Conservation (phyloP, 140 eudicot species). For the Ambrosia hybrid region DNA sequence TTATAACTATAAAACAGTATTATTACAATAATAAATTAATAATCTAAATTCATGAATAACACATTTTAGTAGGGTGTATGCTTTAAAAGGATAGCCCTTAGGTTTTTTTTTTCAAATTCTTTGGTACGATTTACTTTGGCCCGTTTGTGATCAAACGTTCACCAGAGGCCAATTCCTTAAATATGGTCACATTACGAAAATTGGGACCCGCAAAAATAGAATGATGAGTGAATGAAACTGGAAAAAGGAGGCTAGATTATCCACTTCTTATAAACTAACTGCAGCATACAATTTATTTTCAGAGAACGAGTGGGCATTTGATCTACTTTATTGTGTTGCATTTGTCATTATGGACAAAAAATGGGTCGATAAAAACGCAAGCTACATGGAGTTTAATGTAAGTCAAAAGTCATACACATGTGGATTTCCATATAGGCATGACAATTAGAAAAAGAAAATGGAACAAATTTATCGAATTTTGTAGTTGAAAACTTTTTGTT, state of each 20-base stretch:
- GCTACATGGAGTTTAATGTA: constrained; percentile 94
- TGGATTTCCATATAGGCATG: background rate
- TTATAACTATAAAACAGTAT: background rate
- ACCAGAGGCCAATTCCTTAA: background rate
- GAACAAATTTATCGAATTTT: background rate
- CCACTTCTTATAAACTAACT: constrained; percentile 1
- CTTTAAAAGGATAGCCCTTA: background rate
- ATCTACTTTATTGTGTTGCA: constrained; percentile 81
- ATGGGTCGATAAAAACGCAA: constrained; percentile 77
- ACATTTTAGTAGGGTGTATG: constrained; percentile 1
- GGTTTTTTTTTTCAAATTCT: too few relatives aligned
- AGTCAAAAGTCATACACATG: constrained; percentile 31
- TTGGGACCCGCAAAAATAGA: constrained; percentile 10
- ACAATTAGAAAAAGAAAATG: constrained; percentile 1
- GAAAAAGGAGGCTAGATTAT: background rate
- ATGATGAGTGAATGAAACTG: background rate
- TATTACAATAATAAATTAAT: background rate
- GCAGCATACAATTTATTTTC: constrained; percentile 39
- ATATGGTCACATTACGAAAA: background rate
- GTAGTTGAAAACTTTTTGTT: background rate
- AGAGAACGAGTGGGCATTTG: constrained; percentile 93
- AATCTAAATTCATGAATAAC: background rate
- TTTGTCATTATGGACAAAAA: constrained; percentile 82
- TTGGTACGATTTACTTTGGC: too few relatives aligned
- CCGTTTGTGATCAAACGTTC: too few relatives aligned